A percentile compares a stretch with the other conserved stretches of the same genome.
Conservation (phyloP, 2,329 filamentous ascomycete species). For the Albifimbria verrucaria region DNA sequence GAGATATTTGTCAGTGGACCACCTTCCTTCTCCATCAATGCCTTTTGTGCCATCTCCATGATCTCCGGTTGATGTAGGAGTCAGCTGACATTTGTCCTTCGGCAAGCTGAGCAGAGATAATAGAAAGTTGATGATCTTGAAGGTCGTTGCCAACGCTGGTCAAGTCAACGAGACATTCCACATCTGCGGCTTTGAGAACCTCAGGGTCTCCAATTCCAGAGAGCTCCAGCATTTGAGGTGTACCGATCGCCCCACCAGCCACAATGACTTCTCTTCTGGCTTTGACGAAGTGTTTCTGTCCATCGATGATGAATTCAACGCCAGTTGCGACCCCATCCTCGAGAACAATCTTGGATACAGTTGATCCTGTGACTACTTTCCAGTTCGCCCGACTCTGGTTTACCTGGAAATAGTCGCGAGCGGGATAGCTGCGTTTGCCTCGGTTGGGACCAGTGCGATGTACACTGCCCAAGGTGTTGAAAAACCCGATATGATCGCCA, state of each 20-base stretch:
- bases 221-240: not conserved
- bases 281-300: constrained; percentile 8
- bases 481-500: too few species aligned
- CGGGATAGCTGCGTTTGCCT: too few species aligned
- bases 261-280: not conserved
- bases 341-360: not conserved
- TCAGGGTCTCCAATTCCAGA: not conserved
- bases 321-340: not conserved
- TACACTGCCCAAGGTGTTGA: too few species aligned
- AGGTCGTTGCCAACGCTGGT: too few species aligned
- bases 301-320: not conserved
- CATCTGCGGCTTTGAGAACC: not conserved
- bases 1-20: too few species aligned
- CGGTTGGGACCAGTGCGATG: too few species aligned
- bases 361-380: not conserved
- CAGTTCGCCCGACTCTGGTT: not conserved
- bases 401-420: not conserved
- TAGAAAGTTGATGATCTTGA: too few species aligned
- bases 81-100: too few species aligned
- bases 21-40: too few species aligned
- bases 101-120: too few species aligned
- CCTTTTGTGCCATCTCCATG: too few species aligned
- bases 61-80: too few species aligned
- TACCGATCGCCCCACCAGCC: not conserved
- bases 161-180: not conserved